Evolutionary conservation across 768 basidiomycete species (phyloP).

Genomic region (Termitomyces eurrhizus): DNA sequence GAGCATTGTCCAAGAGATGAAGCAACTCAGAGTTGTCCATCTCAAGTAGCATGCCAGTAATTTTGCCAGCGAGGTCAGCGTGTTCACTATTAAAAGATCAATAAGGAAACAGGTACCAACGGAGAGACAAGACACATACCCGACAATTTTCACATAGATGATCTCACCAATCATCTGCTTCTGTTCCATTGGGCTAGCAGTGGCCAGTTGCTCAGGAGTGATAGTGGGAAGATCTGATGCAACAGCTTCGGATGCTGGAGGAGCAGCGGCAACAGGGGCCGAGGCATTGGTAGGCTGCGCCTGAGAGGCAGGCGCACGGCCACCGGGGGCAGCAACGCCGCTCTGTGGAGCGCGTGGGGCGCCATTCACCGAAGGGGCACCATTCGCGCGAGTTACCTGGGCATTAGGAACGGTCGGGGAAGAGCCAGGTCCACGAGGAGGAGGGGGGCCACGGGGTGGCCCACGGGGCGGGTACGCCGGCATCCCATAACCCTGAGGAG

Average conservation of each 20-base stretch:
- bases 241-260: slow-evolving; percentile 37
- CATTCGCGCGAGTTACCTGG: slow-evolving; percentile 64
- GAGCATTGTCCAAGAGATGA: slow-evolving; percentile 77
- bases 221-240: slow-evolving; percentile 38
- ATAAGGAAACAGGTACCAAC: slow-evolving; percentile 11
- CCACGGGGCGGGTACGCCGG: slow-evolving; percentile 61
- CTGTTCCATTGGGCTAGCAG: slow-evolving; percentile 80
- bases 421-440: slow-evolving; percentile 62
- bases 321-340: slow-evolving; percentile 41
- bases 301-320: slow-evolving; percentile 36
- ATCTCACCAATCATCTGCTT: slow-evolving; percentile 99
- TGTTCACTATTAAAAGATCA: slow-evolving; percentile 48
- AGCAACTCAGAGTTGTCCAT: slow-evolving; percentile 97
- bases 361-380: slow-evolving; percentile 53
- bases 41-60: slow-evolving; percentile 98
- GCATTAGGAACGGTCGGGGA: slow-evolving; percentile 64
- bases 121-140: slow-evolving; percentile 43
- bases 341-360: slow-evolving; percentile 36
- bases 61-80: slow-evolving; percentile 95
- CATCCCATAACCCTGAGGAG: slow-evolving; percentile 71
- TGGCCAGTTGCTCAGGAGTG: slow-evolving; percentile 46
- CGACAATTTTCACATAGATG: slow-evolving; percentile 86
- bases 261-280: slow-evolving; percentile 34
- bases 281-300: slow-evolving; percentile 36
- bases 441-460: slow-evolving; percentile 53